Conservation (phyloP, 768 basidiomycete genomes). For the Hirschioporus abietinus region DNA sequence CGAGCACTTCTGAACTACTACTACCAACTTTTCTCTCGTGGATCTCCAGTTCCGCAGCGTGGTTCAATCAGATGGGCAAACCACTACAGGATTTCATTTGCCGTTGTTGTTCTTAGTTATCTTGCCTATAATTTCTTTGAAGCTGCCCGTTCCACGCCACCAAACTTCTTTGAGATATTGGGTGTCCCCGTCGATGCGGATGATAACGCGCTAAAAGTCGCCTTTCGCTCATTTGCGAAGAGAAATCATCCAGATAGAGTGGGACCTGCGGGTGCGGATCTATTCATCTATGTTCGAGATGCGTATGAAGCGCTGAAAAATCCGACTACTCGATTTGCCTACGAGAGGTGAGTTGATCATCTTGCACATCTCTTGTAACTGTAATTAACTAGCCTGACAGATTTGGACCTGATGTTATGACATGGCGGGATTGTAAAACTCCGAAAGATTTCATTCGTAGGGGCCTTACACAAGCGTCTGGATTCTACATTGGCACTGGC, state of each 20-base stretch:
- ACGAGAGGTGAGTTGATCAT: slow-evolving; percentile 57
- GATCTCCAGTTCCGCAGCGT: slow-evolving; percentile 30
- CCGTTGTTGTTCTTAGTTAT: slow-evolving; percentile 59
- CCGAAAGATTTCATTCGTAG: slow-evolving; percentile 61
- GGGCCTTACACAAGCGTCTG: slow-evolving; percentile 56
- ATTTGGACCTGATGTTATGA: slow-evolving; percentile 70
- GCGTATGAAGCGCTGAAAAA: slow-evolving; percentile 77
- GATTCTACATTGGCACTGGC: slow-evolving; percentile 62
- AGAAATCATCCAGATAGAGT: slow-evolving; percentile 74
- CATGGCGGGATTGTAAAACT: slow-evolving; percentile 66
- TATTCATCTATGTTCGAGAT: slow-evolving; percentile 68
- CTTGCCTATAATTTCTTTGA: slow-evolving; percentile 60
- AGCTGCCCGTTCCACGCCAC: slow-evolving; percentile 48
- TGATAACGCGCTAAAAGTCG: slow-evolving; percentile 59
- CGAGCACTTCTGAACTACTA: slow-evolving; percentile 42
- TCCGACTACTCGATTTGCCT: slow-evolving; percentile 75
- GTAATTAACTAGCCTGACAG: slow-evolving; percentile 28
- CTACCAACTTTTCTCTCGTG: slow-evolving; percentile 30
- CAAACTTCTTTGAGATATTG: slow-evolving; percentile 78
- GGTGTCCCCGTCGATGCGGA: slow-evolving; percentile 58
- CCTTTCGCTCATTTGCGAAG: slow-evolving; percentile 72
- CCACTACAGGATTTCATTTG: slow-evolving; percentile 62
- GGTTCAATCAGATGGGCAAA: slow-evolving; percentile 41
- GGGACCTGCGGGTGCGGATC: slow-evolving; percentile 44
- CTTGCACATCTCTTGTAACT: background rate